Evolutionary conservation across 345 rosid species (phyloP).

Genomic region (Hibiscus mutabilis): DNA sequence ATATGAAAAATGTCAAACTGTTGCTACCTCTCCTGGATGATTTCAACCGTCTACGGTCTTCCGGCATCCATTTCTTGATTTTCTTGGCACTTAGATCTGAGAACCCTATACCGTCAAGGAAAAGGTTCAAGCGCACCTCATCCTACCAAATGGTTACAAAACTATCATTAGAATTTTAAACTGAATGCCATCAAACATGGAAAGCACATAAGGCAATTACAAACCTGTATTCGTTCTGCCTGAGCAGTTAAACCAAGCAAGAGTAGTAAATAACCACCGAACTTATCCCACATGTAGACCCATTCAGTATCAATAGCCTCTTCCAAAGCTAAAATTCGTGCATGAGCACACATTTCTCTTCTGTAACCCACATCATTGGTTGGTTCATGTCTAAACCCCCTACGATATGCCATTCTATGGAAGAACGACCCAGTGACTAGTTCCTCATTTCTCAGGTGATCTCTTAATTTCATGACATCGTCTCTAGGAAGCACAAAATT

Average conservation of each 20-base stretch:
- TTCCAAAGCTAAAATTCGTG: constrained; percentile 91
- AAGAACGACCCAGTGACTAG: constrained; percentile 69
- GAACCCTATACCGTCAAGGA: constrained; percentile 97
- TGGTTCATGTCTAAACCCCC: constrained; percentile 51
- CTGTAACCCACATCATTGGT: constrained; percentile 62
- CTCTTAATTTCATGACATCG: constrained; percentile 95
- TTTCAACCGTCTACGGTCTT: constrained; percentile 93
- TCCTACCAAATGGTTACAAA: constrained; percentile 42
- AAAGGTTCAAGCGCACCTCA: constrained; percentile 94
- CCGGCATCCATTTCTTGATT: constrained; percentile 99
- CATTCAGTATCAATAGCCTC: constrained; percentile 99
- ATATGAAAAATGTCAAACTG: constrained; percentile 4
- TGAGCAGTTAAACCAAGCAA: constrained; percentile 95
- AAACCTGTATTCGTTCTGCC: constrained; percentile 97
- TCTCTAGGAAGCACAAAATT: constrained; percentile 97
- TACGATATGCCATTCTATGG: constrained; percentile 50
- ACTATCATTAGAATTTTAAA: constrained; percentile 9
- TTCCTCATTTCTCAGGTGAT: constrained; percentile 94
- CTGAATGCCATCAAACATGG: constrained; percentile 7
- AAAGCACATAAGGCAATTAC: constrained; percentile 14
- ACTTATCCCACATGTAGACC: constrained; percentile 99
- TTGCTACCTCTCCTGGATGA: constrained; percentile 91
- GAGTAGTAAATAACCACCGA: constrained; percentile 94
- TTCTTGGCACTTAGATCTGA: constrained; percentile 95
- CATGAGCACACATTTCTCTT: constrained; percentile 99